Evolutionary conservation across 306 rosid genomes (phyloP), one percentile per base, ranked within the genome.

Genomic region (Malus sieversii): DNA sequence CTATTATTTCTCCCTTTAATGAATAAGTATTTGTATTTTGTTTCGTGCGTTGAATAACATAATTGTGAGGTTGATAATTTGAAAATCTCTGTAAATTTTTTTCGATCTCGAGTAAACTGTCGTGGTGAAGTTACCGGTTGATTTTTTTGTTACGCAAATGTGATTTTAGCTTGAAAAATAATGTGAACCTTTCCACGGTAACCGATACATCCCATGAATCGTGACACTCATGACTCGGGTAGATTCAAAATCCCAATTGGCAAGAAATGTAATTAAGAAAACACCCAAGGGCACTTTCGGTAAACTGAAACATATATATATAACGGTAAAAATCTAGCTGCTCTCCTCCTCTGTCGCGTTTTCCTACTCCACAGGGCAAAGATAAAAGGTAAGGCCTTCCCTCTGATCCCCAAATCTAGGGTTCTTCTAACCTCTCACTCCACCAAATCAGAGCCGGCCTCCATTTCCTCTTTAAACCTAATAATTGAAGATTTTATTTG

Each of bases 381-480:
- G 86, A 82, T 75, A 84, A 74, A 80, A 78, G 89, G 87, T 82
- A 30, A 77, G 51, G 61, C 78, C 79, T 71, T 20, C 60, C 70
- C 29, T 67, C 72, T 78, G 86, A 88, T 88, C 94, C 98, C 89
- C 86, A 92, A 94, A 88, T 91, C 89, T 88, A 91, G 94, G 89
- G 86, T 84, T 84, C 51, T 15, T 77, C 76, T 52, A 42, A 71
- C 74, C 76, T 73, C 58, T 74, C 32, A 80, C 63, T 81, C 75
- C 35, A 19, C 52, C 4, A 18, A 77, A 22, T 38, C 55, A 20
- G 16, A 4, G 27, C 10, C 8, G 40, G 30, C 76, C 72, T 77
- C 55, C 35, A 68, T 74, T 85, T 78, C 82, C 44, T 66, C 2
- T 35, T 5, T 55, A 20, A 25, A 25, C 25, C 25, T 25, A 1